Conservation (phyloP, 2,329 filamentous ascomycete species). For the Colletotrichum melonis region DNA sequence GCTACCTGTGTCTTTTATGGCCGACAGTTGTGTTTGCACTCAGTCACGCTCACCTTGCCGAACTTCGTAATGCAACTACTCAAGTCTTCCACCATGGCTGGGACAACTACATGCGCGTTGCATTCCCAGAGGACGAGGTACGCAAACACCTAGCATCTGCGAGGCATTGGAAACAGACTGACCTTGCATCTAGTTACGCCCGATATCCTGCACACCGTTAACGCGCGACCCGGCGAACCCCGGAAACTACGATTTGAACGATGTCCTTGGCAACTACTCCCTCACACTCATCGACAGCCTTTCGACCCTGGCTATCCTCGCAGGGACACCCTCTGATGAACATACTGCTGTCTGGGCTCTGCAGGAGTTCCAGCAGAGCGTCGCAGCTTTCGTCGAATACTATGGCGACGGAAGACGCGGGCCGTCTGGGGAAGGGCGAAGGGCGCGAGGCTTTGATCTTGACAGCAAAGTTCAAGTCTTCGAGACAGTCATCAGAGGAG, state of each 20-base stretch:
- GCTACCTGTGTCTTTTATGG: slow-evolving; percentile 51
- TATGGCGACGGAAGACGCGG: slow-evolving; percentile 88
- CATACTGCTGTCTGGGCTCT: slow-evolving; percentile 71
- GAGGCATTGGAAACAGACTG: neutral
- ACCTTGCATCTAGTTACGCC: slow-evolving; percentile 71
- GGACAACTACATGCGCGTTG: slow-evolving; percentile 92
- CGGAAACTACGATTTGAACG: slow-evolving; percentile 87
- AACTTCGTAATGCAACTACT: slow-evolving; percentile 69
- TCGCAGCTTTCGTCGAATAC: slow-evolving; percentile 79
- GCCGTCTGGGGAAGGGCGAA: slow-evolving; percentile 74
- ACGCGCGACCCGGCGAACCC: slow-evolving; percentile 86
- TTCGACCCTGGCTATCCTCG: slow-evolving; percentile 92
- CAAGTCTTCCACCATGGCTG: slow-evolving; percentile 98
- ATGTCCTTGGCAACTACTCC: slow-evolving; percentile 97
- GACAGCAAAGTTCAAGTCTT: slow-evolving; percentile 99
- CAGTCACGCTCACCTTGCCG: slow-evolving; percentile 64
- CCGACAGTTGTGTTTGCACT: slow-evolving; percentile 57
- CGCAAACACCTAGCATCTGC: slow-evolving; percentile 33
- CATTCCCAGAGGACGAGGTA: slow-evolving; percentile 94
- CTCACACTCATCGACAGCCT: slow-evolving; percentile 95
- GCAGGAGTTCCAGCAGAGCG: slow-evolving; percentile 81
- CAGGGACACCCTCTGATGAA: slow-evolving; percentile 74
- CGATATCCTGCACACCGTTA: slow-evolving; percentile 85
- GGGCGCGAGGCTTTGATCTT: slow-evolving; percentile 87
- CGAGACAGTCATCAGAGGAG: slow-evolving; percentile 94